Conservation (phyloP, 148 eudicot genomes). For the Cornus suecica region DNA sequence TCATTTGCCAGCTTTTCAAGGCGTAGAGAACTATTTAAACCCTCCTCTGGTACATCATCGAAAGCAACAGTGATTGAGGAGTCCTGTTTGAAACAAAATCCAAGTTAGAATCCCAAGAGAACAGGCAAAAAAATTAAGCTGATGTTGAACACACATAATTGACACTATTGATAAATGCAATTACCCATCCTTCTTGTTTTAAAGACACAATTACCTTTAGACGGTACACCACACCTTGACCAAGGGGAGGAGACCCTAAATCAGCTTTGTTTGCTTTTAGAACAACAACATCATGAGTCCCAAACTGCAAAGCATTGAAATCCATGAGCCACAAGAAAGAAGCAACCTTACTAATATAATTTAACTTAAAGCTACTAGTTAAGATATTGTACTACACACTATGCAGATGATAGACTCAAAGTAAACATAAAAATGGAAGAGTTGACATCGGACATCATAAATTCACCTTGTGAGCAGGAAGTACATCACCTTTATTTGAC, state of each 20-base stretch:
- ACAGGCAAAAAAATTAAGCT: background rate
- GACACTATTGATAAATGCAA: background rate
- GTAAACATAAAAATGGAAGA: background rate
- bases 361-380: background rate
- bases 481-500: constrained; percentile 91
- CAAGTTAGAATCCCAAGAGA: constrained; percentile 13
- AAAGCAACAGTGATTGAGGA: constrained; percentile 86
- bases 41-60: constrained; percentile 96
- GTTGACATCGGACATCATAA: background rate
- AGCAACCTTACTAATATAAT: constrained; percentile 1
- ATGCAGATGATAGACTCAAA: background rate
- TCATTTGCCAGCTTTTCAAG: constrained; percentile 97
- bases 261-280: constrained; percentile 89
- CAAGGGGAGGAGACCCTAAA: constrained; percentile 74
- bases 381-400: background rate
- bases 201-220: constrained; percentile 58
- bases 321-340: background rate
- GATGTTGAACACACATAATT: background rate
- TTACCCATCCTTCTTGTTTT: background rate
- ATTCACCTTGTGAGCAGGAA: constrained; percentile 89
- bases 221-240: constrained; percentile 96
- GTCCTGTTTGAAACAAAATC: constrained; percentile 52
- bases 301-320: constrained; percentile 56
- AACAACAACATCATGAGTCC: constrained; percentile 93
- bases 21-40: constrained; percentile 76